Evolutionary conservation across 2,329 filamentous ascomycete genomes (phyloP), one percentile per base, ranked within the genome.

Genomic region (Talaromyces sp.): DNA sequence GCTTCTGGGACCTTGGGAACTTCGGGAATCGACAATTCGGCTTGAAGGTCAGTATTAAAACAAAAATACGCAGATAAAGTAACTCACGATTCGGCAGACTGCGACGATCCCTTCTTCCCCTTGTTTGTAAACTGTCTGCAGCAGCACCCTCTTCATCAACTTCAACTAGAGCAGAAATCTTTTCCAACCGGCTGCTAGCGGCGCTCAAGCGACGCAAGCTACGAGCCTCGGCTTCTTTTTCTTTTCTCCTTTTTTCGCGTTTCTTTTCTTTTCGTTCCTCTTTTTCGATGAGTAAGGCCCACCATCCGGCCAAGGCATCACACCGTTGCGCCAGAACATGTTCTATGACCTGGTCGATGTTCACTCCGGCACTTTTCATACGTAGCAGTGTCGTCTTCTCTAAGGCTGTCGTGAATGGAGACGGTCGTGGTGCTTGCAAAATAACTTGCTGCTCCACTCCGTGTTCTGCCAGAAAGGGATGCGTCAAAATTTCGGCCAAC

Each of bases 311-410:
- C 56, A 99, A 80, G 5, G 89, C 85, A 76, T 99, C 93, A 72
- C 95, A 98, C 67, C 91, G 85, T 73, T 96, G 92, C 3, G 92
- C 86, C 39, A 96, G 77, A 2, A 99, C 95, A 69, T 95, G 96
- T 73, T 98, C 93, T 66, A 98, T 93, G 7, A 99, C 91, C 65
- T 89, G 85, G 72, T 99, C 95, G 63, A 96, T 95, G 71, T 98
- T 91, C 25, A 98, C 92, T 0, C 95, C 95, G 5, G 95, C 92
- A 67, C 90, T 91, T 64, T 91, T 89, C 93, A 99, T 97, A 25
- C 95, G 86, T 66, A 96, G 88, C 28, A 99, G 76, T 0, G 92
- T 96, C 54, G 96, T 92, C 74, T 95, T 96, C 73, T 99, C 95
- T 33, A 98, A 72, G 1, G 88, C 79, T 0, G 93, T 97, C 1